Conservation (phyloP, 306 rosid genomes). For the Gastrolobium villosum region DNA sequence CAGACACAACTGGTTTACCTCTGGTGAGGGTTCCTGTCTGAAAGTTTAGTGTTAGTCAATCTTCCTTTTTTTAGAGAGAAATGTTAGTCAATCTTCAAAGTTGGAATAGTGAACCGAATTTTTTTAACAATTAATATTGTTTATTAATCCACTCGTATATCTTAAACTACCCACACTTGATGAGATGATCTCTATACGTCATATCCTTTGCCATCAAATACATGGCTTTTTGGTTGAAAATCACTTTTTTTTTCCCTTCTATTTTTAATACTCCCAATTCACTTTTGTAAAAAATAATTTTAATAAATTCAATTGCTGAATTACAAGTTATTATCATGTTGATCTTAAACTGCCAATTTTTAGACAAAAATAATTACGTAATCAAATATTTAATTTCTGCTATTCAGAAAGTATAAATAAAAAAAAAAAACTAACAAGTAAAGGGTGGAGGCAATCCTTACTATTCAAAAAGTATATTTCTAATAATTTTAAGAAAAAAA, state of each 20-base stretch:
- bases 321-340: slow-evolving; percentile 34
- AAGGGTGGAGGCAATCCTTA: background rate
- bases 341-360: background rate
- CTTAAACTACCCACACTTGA: too few species aligned
- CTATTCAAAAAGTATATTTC: background rate
- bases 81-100: slow-evolving; percentile 21
- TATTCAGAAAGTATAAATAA: background rate
- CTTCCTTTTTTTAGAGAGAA: slow-evolving; percentile 28
- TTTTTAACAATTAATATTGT: background rate
- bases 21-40: slow-evolving; percentile 99
- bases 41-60: slow-evolving; percentile 46
- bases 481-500: slow-evolving; percentile 21
- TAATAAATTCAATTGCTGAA: slow-evolving; percentile 19
- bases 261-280: slow-evolving; percentile 9
- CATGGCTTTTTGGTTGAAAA: too few species aligned
- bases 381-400: slow-evolving; percentile 25
- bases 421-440: too few species aligned
- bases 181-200: too few species aligned
- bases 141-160: background rate
- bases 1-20: slow-evolving; percentile 92
- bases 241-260: background rate
- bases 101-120: slow-evolving; percentile 1
- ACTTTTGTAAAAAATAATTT: background rate
- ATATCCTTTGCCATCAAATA: too few species aligned
- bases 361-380: background rate